Percentiles rank a stretch among this genome's conserved stretches.
Conservation (phyloP, 495 filamentous ascomycete species). For the Penicillium cataractarum region DNA sequence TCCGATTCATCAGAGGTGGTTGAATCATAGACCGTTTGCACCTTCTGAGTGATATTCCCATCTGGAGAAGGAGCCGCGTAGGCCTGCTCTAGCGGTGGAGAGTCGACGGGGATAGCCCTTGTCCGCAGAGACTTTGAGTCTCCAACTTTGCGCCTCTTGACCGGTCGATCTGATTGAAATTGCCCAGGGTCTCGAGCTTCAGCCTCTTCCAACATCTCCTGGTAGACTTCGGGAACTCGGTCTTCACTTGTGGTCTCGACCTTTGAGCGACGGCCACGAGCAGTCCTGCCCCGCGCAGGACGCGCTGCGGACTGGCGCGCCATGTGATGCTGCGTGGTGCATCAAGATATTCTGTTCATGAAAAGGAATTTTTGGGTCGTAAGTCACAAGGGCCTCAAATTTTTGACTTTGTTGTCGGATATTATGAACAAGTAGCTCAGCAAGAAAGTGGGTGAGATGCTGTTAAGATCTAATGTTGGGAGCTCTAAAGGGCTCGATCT, state of each 20-base stretch:
- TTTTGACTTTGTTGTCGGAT: neutral
- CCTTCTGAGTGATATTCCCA: conserved; percentile 24
- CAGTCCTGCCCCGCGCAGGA: conserved; percentile 18
- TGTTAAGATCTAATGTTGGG: neutral
- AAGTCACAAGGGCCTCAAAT: too few species aligned
- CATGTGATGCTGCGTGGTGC: conserved; percentile 22
- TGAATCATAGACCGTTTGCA: conserved; percentile 52
- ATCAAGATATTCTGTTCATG: conserved; percentile 16
- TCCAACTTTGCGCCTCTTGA: conserved; percentile 51
- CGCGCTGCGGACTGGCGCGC: conserved; percentile 25
- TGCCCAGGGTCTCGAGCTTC: conserved; percentile 44
- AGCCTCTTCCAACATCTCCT: conserved; percentile 69
- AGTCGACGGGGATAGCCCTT: conserved; percentile 25
- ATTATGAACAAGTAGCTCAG: neutral
- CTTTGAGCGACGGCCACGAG: conserved; percentile 20
- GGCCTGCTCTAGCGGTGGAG: conserved; percentile 11
- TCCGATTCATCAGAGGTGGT: conserved; percentile 60
- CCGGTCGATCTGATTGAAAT: conserved; percentile 36
- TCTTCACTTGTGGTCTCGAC: conserved; percentile 18
- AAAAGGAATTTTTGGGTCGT: neutral
- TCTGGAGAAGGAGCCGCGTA: conserved; percentile 2
- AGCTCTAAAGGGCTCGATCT: conserved; percentile 13
- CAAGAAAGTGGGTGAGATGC: neutral
- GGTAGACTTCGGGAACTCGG: conserved; percentile 60
- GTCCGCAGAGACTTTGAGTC: conserved; percentile 27